These are phyloP conservation scores for Salvia rosmarinus DNA, from an alignment of 257 asterid species.

Conservation along the genomic window DNA sequence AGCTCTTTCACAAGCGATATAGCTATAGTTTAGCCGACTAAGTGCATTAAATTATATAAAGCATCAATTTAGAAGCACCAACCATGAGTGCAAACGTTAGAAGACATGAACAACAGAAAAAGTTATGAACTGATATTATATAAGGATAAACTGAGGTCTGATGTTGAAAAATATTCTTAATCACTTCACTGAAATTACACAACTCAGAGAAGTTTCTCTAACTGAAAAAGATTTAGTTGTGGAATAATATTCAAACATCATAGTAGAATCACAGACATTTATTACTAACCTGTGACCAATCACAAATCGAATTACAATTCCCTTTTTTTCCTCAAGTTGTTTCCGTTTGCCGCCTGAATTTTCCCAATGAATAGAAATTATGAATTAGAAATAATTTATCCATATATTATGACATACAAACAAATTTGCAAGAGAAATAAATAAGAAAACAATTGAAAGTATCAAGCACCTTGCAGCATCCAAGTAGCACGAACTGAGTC, in stretches of 20 bases:
- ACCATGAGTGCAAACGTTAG: background rate
- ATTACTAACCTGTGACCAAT: constrained; percentile 49
- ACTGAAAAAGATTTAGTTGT: background rate
- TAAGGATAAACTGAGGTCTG: background rate
- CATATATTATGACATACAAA: constrained; percentile 15
- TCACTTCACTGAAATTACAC: background rate
- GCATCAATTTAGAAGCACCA: background rate
- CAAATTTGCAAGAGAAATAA: constrained; percentile 14
- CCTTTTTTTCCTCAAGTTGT: constrained; percentile 62
- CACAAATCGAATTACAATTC: constrained; percentile 56
- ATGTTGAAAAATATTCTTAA: background rate
- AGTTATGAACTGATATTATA: background rate
- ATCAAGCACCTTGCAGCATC: constrained; percentile 77
- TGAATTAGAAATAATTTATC: constrained; percentile 24
- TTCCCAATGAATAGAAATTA: constrained; percentile 21
- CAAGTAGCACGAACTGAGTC: constrained; percentile 92
- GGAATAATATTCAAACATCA: constrained; percentile 13
- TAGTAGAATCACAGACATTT: constrained; percentile 11
- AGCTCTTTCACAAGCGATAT: background rate
- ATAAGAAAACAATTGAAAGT: constrained; percentile 4
- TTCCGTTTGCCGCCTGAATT: constrained; percentile 50
- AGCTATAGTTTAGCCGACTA: background rate
- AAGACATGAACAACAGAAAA: background rate
- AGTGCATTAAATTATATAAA: background rate
- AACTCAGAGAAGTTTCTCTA: background rate